Evolutionary conservation across 208 protist species (phyloP), one percentile per base, ranked within the genome.

Genomic region (Acanthamoeba pearcei): DNA sequence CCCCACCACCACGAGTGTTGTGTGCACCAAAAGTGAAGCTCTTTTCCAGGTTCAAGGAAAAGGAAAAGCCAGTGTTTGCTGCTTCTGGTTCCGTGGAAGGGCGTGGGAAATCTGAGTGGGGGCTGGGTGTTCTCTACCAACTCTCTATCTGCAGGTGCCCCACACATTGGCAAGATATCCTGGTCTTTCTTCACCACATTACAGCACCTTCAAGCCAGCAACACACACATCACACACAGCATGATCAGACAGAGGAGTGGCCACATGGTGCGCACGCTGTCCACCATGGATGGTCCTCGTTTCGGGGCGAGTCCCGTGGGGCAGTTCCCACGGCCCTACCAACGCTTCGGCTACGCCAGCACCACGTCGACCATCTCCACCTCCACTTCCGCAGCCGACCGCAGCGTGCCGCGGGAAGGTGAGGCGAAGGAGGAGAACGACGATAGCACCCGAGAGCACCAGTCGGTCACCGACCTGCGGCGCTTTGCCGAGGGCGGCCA

Each of bases 201-300:
- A 70, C 64, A 35, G 46, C 46, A 17, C 22, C 64, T 70, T 27
- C 27, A 35, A 27, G 35, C 64, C 60, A 66, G 55, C 55, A 66
- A 66, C 60, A 74, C 27, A 38, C 66, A 74, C 27, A 38, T 13
- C 64, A 72, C 29, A 72, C 66, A 35, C 53, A 64, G 10, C 4
- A 88, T 88, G 80, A 57, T 88, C 6, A 19, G 53, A 88, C 80
- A 88, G 80, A 88, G 80, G 29, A 88, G 29, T 13, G 51, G 51
- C 46, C 22, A 29, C 13, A 88, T 88, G 80, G 24, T 88, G n/a
- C 42, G 80, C 24, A 88, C 80, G 27, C 22, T 88, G 53, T 88
- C 80, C 80, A 17, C 38, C 27, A 2, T 88, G 19, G 80, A 88
- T 13, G 27, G 46, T 6, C 66, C 66, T 9, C 27, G 66, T 8